Percentiles rank a stretch among this genome's conserved stretches.
phyloP scores from a whole-genome alignment of 1,284 basidiomycete genomes.

The Trichosporon inkin region DNA sequence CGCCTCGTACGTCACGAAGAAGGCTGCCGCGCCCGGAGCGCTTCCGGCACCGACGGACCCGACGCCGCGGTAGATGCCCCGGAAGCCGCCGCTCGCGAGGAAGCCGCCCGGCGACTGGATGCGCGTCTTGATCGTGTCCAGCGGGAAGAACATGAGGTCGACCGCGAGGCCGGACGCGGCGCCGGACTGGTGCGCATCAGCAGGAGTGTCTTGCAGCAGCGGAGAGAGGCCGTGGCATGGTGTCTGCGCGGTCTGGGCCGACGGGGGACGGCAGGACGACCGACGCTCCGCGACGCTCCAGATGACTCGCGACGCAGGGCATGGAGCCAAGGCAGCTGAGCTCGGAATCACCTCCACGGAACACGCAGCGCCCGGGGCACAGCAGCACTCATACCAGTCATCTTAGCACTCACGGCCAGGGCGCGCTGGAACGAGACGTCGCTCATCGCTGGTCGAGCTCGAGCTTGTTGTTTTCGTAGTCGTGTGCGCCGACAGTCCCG shows the following conservation, averaged over 20 bases:
- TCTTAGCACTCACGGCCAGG: conserved; percentile 31
- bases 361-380: too few species aligned
- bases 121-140: conserved; percentile 95
- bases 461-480: not conserved
- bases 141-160: conserved; percentile 91
- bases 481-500: too few species aligned
- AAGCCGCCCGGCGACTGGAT: conserved; percentile 88
- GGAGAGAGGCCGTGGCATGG: not conserved
- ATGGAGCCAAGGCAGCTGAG: too few species aligned
- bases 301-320: too few species aligned
- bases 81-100: conserved; percentile 77
- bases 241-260: too few species aligned
- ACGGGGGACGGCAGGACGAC: too few species aligned
- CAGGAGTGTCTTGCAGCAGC: not conserved
- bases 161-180: conserved; percentile 83
- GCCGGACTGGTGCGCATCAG: conserved; percentile 62
- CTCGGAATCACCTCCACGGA: too few species aligned
- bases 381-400: not conserved
- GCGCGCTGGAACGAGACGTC: conserved; percentile 33
- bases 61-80: conserved; percentile 87
- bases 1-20: conserved; percentile 92
- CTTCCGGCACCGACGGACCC: conserved; percentile 94
- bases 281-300: too few species aligned
- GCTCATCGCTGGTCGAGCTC: not conserved
- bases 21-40: conserved; percentile 90